Evolutionary conservation across 1,284 basidiomycete genomes (phyloP).

Genomic region (Laetiporus sulphureus): DNA sequence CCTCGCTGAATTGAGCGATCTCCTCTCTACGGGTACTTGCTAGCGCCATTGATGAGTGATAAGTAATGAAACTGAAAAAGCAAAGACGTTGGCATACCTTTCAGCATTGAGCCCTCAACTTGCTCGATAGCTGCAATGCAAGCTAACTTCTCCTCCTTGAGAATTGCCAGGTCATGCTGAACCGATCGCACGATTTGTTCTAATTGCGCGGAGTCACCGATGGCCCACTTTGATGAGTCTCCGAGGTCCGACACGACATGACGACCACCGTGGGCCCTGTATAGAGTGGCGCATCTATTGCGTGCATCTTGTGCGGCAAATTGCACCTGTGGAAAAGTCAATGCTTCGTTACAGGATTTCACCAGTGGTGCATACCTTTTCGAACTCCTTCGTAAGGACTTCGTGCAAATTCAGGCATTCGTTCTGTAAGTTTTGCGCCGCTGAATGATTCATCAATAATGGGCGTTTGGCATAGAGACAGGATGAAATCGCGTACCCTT

Average conservation of each 20-base stretch:
- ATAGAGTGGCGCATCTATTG: conserved; percentile 10
- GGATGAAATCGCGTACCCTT: neutral
- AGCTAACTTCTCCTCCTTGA: conserved; percentile 38
- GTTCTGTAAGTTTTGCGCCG: conserved; percentile 52
- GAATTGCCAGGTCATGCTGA: conserved; percentile 42
- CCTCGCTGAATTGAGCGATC: conserved; percentile 66
- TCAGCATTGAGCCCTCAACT: conserved; percentile 57
- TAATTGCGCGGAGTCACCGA: conserved; percentile 47
- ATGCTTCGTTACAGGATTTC: neutral
- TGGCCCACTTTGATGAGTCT: conserved; percentile 43
- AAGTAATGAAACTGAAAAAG: neutral
- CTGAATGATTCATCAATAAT: conserved; percentile 18
- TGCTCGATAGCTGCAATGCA: conserved; percentile 41
- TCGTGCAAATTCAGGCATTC: conserved; percentile 45
- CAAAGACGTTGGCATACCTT: conserved; percentile 36
- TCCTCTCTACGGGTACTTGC: conserved; percentile 72
- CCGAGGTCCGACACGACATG: conserved; percentile 39
- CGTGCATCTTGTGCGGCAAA: conserved; percentile 25
- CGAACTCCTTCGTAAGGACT: conserved; percentile 42
- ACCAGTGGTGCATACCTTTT: conserved; percentile 34
- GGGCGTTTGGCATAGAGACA: neutral
- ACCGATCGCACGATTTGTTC: conserved; percentile 40
- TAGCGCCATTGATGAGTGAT: conserved; percentile 21
- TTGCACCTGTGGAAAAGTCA: no score
- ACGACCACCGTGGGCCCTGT: conserved; percentile 21